Evolutionary conservation across 176 grass and related monocot species (phyloP).

Genomic region (Bonia amplexicaulis): DNA sequence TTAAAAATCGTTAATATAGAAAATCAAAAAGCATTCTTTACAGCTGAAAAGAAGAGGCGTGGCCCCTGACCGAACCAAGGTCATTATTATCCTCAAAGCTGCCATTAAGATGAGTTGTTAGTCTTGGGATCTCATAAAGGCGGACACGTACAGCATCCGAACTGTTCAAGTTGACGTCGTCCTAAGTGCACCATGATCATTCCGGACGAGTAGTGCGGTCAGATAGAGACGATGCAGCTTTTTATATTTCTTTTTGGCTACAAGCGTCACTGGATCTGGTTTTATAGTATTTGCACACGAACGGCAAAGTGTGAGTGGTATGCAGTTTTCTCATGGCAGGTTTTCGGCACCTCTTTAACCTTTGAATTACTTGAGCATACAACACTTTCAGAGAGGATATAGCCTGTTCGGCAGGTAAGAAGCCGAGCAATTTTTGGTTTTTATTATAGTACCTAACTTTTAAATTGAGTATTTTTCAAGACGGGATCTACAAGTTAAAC

Average conservation of each 20-base stretch:
- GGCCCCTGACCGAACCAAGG: background rate
- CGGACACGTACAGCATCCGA: constrained; percentile 25
- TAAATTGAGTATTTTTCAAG: no score
- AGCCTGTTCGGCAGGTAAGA: no score
- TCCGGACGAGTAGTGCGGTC: constrained; percentile 8
- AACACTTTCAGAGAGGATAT: background rate
- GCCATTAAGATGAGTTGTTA: background rate
- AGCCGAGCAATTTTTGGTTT: no score
- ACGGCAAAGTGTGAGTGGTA: constrained; percentile 17
- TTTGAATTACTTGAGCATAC: background rate
- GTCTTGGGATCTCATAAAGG: background rate
- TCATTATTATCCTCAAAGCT: background rate
- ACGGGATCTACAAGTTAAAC: no score
- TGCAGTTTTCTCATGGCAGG: constrained; percentile 23
- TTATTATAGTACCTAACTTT: no score
- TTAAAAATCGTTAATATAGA: no score
- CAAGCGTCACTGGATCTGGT: constrained; percentile 15
- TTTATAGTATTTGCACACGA: constrained; percentile 15
- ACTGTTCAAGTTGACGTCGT: constrained; percentile 27
- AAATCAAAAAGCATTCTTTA: no score
- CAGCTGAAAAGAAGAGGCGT: no score
- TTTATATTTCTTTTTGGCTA: constrained; percentile 31
- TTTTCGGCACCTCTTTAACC: background rate
- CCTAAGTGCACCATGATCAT: constrained; percentile 8
- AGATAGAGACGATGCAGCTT: constrained; percentile 33